Evolutionary conservation across 176 grass and related monocot genomes (phyloP), one percentile per base, ranked within the genome.

Genomic region (Lolium rigidum): DNA sequence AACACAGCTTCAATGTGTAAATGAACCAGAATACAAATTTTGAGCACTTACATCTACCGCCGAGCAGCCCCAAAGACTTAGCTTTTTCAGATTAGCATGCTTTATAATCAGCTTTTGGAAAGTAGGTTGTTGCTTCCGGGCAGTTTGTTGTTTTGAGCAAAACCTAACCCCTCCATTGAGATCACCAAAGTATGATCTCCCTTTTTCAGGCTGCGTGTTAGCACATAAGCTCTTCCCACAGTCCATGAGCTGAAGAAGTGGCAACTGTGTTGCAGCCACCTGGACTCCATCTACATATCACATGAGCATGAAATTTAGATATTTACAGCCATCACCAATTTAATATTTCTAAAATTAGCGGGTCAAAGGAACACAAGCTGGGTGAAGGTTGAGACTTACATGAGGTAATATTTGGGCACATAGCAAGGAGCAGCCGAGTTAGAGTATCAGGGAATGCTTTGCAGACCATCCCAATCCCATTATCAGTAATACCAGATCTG

Each of bases 61-160:
- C 49, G 97, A 96, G 68, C 97, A 96, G 9, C 88, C 93, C 97
- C 97, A 99, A 9, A 99, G 90, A 79, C 92, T 99, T 13, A 99
- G 88, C 75, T 91, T 94, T 61, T 86, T 99, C 55, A 96, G 73
- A 86, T 37, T 68, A 20, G 38, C 73, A 80, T 99, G 97, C 65
- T 94, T 94, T 80, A 99, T 99, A 28, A 99, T 92, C 75, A 96
- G 67, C 37, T 98, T 94, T 86, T 94, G 92, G 82, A 67, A 90
- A 59, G 38, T 68, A 59, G 72, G 16, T 4, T 87, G 84, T 59
- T 81, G 89, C 18, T 81, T 73, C 62, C 81, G 83, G 39, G 78
- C 31, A 44, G 24, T 66, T 8, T 78, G 39, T 54, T 79, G 50
- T 73, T 92, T 88, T 1, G 81, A 89, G 52, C 86, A 88, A 70